Base-by-base conservation (phyloP, 192 early-diverging fungal species). In the Dimargaris cristalligena region DNA sequence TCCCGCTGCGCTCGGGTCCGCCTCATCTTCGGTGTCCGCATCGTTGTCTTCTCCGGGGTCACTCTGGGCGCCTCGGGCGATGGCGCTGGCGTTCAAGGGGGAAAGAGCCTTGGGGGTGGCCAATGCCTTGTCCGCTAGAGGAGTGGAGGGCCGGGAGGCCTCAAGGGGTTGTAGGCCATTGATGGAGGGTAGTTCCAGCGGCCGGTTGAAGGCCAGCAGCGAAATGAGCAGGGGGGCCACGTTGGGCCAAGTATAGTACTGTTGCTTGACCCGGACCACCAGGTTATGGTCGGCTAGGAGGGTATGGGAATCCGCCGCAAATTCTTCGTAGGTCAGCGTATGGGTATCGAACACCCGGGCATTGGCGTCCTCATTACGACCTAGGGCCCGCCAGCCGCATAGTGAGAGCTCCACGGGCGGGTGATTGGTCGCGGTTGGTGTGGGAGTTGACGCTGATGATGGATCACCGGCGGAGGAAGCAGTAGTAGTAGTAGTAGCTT, bases 181-280 rank as follows among this genome's bases (percentile, higher is more conserved):
- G 18, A 54, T 33, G 29, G 52, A 54, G 0, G 52, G 52, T 29
- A 54, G 14, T n/a, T 11, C 29, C 11, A 64, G 31, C 18, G 67
- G 60, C 22, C 50, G 45, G 25, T 62, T 62, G 58, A 66, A 74
- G 13, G 72, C 66, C 16, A 74, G 64, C 46, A 68, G 72, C 20
- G 68, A 62, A 8, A 74, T 54, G 0, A 74, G 64, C 38, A 69
- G 58, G 29, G 58, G 52, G 20, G 70, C 56, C 50, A 74, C 63
- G 41, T 68, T 69, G 29, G 64, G 62, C 47, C 66, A 64, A 25
- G 70, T 51, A 26, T 67, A 70, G 34, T 59, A 49, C 13, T 58
- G 30, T 49, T 41, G 34, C 20, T 28, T 59, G 20, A 62, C 52
- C 3, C 62, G 62, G 25, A 71, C 62, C 1, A 68, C 66, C 52